phyloP scores from a whole-genome alignment of 208 protist genomes.

The Acanthamoeba culbertsoni region DNA sequence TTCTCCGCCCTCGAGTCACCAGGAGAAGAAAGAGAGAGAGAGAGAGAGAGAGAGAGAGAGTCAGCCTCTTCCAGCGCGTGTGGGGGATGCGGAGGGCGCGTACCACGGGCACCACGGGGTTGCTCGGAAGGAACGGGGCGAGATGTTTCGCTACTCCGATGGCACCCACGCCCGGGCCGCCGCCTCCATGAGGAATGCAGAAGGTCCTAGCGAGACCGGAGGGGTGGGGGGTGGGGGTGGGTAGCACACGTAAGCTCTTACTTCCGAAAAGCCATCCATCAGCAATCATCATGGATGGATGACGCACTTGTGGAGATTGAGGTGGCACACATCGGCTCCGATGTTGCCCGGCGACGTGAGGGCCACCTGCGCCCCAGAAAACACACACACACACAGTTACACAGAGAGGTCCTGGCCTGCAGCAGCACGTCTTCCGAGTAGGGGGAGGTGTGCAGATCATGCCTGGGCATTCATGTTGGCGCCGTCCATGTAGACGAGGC shows the following conservation, averaged over 20 bases:
- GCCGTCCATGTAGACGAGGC: constrained; percentile 97
- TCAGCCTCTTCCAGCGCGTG: not conserved
- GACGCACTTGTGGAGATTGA: constrained; percentile 97
- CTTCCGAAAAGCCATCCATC: no score
- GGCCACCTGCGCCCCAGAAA: constrained; percentile 90
- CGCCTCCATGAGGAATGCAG: constrained; percentile 95
- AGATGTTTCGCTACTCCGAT: constrained; percentile 94
- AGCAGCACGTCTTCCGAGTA: not conserved
- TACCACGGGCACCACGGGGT: constrained; percentile 64
- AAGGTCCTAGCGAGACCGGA: constrained; percentile 87
- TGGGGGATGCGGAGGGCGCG: not conserved
- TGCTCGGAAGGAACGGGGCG: constrained; percentile 91
- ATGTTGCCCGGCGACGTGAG: constrained; percentile 92
- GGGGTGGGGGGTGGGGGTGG: not conserved
- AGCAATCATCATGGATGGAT: not conserved
- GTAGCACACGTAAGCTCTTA: not conserved
- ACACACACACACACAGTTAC: not conserved
- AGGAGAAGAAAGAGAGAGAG: not conserved
- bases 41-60: not conserved
- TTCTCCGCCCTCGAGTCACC: not conserved
- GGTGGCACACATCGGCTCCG: constrained; percentile 95
- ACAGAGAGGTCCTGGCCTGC: not conserved
- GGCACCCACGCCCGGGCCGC: constrained; percentile 96
- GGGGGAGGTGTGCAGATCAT: constrained; percentile 17
- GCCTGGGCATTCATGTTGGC: constrained; percentile 96